phyloP scores from a whole-genome alignment of 2,329 filamentous ascomycete genomes.

The Trichoderma arundinaceum region DNA sequence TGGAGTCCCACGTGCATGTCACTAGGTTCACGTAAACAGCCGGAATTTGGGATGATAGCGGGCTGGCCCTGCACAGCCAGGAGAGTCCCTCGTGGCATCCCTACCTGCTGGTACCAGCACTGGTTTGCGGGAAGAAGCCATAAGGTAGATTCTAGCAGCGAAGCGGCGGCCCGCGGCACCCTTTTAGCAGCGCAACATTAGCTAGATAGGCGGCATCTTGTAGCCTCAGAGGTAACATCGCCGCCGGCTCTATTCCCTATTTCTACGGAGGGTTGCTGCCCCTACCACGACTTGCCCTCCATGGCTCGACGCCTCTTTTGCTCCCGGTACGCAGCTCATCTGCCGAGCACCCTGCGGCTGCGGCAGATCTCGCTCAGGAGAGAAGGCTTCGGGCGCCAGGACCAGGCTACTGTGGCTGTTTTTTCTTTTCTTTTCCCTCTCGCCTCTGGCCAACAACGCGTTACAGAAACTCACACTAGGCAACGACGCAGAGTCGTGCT shows the following conservation, averaged over 20 bases:
- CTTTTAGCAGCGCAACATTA: constrained; percentile 11
- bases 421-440: background rate
- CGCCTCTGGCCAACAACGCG: background rate
- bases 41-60: constrained; percentile 21
- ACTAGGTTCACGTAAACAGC: constrained; percentile 29
- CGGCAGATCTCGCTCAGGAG: constrained; percentile 27
- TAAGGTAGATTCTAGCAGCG: constrained; percentile 16
- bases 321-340: constrained; percentile 29
- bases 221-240: constrained; percentile 29
- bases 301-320: constrained; percentile 19
- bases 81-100: constrained; percentile 33
- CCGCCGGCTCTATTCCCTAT: constrained; percentile 27
- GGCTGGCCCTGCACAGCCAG: constrained; percentile 10
- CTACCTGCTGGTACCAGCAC: constrained; percentile 8
- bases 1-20: constrained; percentile 31
- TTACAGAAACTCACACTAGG: no score
- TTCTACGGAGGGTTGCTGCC: constrained; percentile 9
- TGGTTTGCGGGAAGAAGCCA: constrained; percentile 22
- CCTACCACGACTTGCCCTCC: constrained; percentile 1
- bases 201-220: constrained; percentile 24
- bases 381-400: background rate
- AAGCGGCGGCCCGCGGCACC: constrained; percentile 30
- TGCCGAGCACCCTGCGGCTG: constrained; percentile 29
- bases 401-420: background rate
- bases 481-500: background rate